Percentiles rank a stretch among this genome's conserved stretches.
Conservation (phyloP, 75 land plant species). For the Selaginella moellendorffii region DNA sequence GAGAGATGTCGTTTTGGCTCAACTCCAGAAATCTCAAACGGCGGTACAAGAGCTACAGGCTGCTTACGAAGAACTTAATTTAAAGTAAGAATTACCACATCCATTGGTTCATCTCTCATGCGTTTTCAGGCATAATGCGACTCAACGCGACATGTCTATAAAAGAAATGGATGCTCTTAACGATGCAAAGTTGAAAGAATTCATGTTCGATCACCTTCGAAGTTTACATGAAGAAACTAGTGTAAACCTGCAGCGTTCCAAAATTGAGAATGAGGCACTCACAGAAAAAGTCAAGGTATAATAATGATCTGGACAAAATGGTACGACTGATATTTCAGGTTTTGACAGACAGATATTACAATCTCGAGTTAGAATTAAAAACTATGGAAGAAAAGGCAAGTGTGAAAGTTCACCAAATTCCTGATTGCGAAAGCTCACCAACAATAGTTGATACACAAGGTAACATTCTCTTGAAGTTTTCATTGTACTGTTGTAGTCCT, state of each 20-base stretch:
- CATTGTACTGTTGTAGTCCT: not conserved
- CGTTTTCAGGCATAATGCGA: conserved; percentile 15
- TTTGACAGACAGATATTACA: conserved; percentile 17
- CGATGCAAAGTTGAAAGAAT: conserved; percentile 9
- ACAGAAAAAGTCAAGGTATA: conserved; percentile 17
- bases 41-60: conserved; percentile 13
- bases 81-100: conserved; percentile 8
- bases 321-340: conserved; percentile 6
- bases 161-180: conserved; percentile 13
- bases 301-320: not conserved
- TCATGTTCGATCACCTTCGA: conserved; percentile 14
- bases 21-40: conserved; percentile 11
- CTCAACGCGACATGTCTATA: conserved; percentile 7
- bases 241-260: conserved; percentile 8
- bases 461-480: not conserved
- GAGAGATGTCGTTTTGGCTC: conserved; percentile 17
- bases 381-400: not conserved
- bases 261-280: conserved; percentile 20
- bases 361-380: conserved; percentile 1
- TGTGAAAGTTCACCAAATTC: not conserved
- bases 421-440: no score
- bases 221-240: conserved; percentile 17
- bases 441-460: no score
- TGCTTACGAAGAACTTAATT: conserved; percentile 16
- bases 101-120: not conserved